A percentile compares a stretch with the other conserved stretches of the same genome.
Evolutionary conservation across 2,329 filamentous ascomycete species (phyloP).

Genomic region (Beauveria australis): DNA sequence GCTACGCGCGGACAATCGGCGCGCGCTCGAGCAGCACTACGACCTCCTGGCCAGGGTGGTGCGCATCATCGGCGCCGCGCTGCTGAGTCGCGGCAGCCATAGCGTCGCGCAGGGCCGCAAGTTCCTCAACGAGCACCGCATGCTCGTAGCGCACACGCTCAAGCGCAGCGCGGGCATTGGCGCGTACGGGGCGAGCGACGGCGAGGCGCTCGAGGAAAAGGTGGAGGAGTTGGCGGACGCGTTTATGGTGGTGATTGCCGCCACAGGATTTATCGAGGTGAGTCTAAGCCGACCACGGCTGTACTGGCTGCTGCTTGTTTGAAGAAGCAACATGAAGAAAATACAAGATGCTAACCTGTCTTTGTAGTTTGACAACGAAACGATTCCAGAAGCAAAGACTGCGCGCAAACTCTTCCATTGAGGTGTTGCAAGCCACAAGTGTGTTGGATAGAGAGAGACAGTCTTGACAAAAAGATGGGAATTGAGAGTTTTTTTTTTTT

Average conservation of each 20-base stretch:
- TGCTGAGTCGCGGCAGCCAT: slow-evolving; percentile 73
- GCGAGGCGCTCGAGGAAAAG: slow-evolving; percentile 44
- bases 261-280: slow-evolving; percentile 83
- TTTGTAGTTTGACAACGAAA: slow-evolving; percentile 33
- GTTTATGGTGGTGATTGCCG: slow-evolving; percentile 72
- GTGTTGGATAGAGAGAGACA: neutral
- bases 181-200: slow-evolving; percentile 26
- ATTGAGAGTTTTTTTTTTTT: neutral
- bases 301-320: neutral
- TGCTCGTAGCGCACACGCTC: slow-evolving; percentile 78
- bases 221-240: slow-evolving; percentile 75
- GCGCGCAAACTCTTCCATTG: slow-evolving; percentile 33
- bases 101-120: slow-evolving; percentile 71
- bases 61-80: slow-evolving; percentile 71
- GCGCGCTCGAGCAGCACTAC: slow-evolving; percentile 74
- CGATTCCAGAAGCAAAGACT: slow-evolving; percentile 24
- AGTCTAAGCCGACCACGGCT: slow-evolving; percentile 10
- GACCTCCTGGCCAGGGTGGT: slow-evolving; percentile 71
- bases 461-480: neutral
- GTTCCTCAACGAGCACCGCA: slow-evolving; percentile 76
- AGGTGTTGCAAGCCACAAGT: neutral
- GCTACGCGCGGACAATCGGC: slow-evolving; percentile 47
- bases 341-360: neutral
- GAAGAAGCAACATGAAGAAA: too few relatives aligned
- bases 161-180: slow-evolving; percentile 82